Evolutionary conservation across 2,329 filamentous ascomycete genomes (phyloP).

Genomic region (Periconia macrospinosa): DNA sequence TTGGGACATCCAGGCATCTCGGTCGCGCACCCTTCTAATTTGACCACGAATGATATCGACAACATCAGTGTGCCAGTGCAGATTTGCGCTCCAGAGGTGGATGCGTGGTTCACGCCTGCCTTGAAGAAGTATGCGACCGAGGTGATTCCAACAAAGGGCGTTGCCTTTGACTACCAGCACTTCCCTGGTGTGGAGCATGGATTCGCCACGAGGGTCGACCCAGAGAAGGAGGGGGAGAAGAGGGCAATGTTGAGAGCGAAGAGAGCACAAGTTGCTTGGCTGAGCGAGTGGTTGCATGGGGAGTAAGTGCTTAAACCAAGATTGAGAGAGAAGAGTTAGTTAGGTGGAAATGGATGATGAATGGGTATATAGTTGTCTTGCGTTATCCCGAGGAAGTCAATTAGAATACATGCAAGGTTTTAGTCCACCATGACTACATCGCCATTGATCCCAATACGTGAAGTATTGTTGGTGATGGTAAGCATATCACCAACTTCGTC

Average conservation of each 20-base stretch:
- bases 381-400: not conserved
- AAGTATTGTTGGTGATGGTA: slow-evolving; percentile 28
- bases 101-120: slow-evolving; percentile 22
- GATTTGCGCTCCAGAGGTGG: slow-evolving; percentile 23
- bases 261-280: slow-evolving; percentile 4
- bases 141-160: slow-evolving; percentile 15
- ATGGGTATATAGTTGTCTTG: not conserved
- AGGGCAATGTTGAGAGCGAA: slow-evolving; percentile 24
- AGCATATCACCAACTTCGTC: slow-evolving; percentile 60
- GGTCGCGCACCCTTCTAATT: slow-evolving; percentile 20
- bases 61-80: slow-evolving; percentile 16
- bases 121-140: slow-evolving; percentile 24
- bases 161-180: slow-evolving; percentile 24
- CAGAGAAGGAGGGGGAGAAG: slow-evolving; percentile 16
- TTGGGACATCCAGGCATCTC: slow-evolving; percentile 9
- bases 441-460: slow-evolving; percentile 18
- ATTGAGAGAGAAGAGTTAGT: not conserved
- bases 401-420: not conserved
- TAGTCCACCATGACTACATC: slow-evolving; percentile 39
- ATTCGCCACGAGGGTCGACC: slow-evolving; percentile 21
- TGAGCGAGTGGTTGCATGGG: slow-evolving; percentile 7
- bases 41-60: slow-evolving; percentile 22
- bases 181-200: slow-evolving; percentile 28
- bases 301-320: not conserved
- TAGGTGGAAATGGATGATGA: not conserved